Conservation (phyloP, 148 eudicot species). For the Vaccinium corymbosum region DNA sequence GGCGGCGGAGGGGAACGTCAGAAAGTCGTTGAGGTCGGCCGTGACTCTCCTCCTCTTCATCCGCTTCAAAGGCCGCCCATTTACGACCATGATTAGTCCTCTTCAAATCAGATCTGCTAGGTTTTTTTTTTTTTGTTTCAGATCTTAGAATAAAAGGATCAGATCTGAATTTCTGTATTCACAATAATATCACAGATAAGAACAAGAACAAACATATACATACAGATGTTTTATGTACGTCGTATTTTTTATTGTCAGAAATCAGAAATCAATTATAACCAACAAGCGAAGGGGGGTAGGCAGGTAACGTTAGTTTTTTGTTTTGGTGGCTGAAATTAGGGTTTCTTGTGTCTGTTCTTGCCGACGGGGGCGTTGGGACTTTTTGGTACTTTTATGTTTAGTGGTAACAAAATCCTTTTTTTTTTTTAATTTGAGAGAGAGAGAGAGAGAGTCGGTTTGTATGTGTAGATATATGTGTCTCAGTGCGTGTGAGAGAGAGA, state of each 20-base stretch:
- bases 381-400: constrained; percentile 10
- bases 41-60: constrained; percentile 75
- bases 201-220: neutral
- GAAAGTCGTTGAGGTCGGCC: constrained; percentile 68
- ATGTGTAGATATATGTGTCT: too few species aligned
- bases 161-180: neutral
- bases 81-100: constrained; percentile 58
- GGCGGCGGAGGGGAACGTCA: constrained; percentile 44
- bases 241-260: neutral
- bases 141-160: neutral
- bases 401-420: neutral
- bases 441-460: neutral
- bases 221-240: neutral
- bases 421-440: neutral
- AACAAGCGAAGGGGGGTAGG: neutral
- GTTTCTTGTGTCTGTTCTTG: neutral
- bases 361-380: neutral
- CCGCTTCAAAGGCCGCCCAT: constrained; percentile 64
- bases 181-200: neutral
- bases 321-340: constrained; percentile 7
- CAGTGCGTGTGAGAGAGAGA: too few species aligned
- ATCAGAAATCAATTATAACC: neutral
- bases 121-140: neutral
- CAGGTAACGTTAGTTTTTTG: neutral
- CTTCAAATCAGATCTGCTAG: constrained; percentile 15